Base-by-base conservation (phyloP, 2,329 filamentous ascomycete species). In the Trichocomaceae sp. region DNA sequence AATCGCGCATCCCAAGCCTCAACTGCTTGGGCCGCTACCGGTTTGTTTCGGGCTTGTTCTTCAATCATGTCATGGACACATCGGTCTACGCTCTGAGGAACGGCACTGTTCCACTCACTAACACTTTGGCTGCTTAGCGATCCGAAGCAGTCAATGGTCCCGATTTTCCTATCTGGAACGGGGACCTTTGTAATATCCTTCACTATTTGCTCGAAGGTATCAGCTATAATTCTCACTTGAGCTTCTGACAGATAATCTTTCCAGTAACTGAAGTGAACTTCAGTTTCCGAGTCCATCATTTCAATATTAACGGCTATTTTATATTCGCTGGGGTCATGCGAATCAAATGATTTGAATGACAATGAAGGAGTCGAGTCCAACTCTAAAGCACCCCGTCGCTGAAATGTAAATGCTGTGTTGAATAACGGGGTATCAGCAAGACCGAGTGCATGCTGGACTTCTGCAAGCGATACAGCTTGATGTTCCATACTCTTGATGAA, bases 261-360 rank as follows among this genome's bases (percentile, higher is more conserved):
- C n/a, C 81, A 74, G 3, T 72, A 69, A 33, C 76, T 76, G 20
- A 86, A 73, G 52, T 82, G 77, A 1, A 71, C 64, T 20, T 84
- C 69, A 2, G 79, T 78, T 5, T 59, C 59, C 7, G 60, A 53
- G 9, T 59, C 55, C 15, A 63, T 64, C 6, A 65, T 60, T n/a
- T 62, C 61, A 2, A 66, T 64, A 23, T 65, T 62, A 9, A 71
- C 59, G 6, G 59, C 52, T 17, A 71, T 61, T n/a, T 66, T 60
- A 31, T 63, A 67, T 17, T 57, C 44, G 17, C 54, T 61, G 3
- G 56, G 55, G 19, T 52, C 55, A 8, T 48, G 20, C 7, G 56
- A 46, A 13, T 59, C 56, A 12, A 56, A 42, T 1, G 33, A 23
- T 5, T 56, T 55, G 49, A 58, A 56, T 12, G 41, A 47, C 7